A percentile compares a stretch with the other conserved stretches of the same genome.
Conservation (phyloP, 352 stramenopile genomes). For the Globisporangium megalacanthum region DNA sequence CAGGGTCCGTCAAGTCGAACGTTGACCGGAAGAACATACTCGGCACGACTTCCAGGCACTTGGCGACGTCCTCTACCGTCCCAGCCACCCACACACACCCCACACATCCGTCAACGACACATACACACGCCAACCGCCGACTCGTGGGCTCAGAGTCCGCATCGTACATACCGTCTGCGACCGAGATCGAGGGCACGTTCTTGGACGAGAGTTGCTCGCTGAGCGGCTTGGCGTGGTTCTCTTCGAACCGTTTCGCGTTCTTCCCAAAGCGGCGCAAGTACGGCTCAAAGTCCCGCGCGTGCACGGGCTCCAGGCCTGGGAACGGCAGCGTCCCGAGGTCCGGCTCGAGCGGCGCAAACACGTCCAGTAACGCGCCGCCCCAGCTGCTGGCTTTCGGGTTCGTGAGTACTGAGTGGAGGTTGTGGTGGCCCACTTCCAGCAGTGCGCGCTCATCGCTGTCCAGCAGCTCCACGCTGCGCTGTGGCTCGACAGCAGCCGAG, state of each 20-base stretch:
- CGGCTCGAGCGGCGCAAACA: conserved; percentile 63
- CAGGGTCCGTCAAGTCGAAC: conserved; percentile 73
- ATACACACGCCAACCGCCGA: background rate
- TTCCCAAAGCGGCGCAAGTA: conserved; percentile 73
- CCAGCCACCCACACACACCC: background rate
- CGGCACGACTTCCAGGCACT: conserved; percentile 69
- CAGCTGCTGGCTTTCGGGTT: conserved; percentile 75
- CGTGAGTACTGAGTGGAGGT: conserved; percentile 81
- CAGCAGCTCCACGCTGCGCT: conserved; percentile 22
- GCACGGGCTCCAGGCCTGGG: conserved; percentile 53
- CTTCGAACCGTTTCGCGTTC: conserved; percentile 56
- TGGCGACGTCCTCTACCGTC: conserved; percentile 66
- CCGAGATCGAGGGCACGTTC: conserved; percentile 73
- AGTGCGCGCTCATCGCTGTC: conserved; percentile 65
- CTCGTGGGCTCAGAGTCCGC: background rate
- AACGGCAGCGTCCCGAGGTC: conserved; percentile 68
- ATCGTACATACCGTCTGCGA: conserved; percentile 62
- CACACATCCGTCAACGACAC: background rate
- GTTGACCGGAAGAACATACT: conserved; percentile 76
- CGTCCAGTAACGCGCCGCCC: conserved; percentile 63
- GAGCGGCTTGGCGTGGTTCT: conserved; percentile 72
- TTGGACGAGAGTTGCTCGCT: conserved; percentile 80
- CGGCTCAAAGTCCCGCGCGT: conserved; percentile 64
- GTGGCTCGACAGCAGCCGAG: conserved; percentile 9
- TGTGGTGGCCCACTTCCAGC: conserved; percentile 67